Base-by-base conservation (phyloP, 352 stramenopile genomes). In the Globisporangium splendens region DNA sequence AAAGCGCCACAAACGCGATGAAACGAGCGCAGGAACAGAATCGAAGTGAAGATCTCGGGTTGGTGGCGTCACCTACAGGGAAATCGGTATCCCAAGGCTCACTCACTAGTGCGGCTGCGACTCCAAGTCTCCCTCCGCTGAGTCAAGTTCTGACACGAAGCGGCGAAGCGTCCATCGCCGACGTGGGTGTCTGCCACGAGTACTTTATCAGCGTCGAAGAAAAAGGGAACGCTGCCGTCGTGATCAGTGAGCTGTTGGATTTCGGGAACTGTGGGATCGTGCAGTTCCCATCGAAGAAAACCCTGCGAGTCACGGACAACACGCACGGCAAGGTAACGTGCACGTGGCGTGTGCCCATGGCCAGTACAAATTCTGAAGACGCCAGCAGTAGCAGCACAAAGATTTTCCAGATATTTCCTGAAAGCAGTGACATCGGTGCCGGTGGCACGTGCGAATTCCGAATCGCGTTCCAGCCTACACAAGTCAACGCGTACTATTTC, bases 401-500 rank as follows among this genome's bases (percentile, higher is more conserved):
- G 42, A 46, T 63, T 15, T 97, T 97, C 67, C 68, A 80, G 15
- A 77, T 98, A 3, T 86, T 76, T 39, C 89, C 92, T 0, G 53
- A 75, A 14, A 75, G 59, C 48, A 71, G 68, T 31, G 91, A 98
- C 63, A 96, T 98, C 51, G 69, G 68, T 1, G 73, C 89, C 12
- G 89, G 88, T 12, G 71, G 59, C 20, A 88, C 72, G 8, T 68
- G 64, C 38, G 83, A 94, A 50, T 98, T 98, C 56, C 68, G 72
- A 21, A 73, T 98, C 14, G 69, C 66, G 3, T 98, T 98, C 58
- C 69, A 84, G 28, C 93, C 93, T 1, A 62, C 65, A 0, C 62
- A 73, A 10, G 59, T 68, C 35, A 96, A 98, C 65, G 62, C 76
- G 15, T 98, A 97, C 70, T 98, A 92, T 66, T 91, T 95, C 50